phyloP scores from a whole-genome alignment of 2,329 filamentous ascomycete species.

The Plectosphaerella cucumerina region DNA sequence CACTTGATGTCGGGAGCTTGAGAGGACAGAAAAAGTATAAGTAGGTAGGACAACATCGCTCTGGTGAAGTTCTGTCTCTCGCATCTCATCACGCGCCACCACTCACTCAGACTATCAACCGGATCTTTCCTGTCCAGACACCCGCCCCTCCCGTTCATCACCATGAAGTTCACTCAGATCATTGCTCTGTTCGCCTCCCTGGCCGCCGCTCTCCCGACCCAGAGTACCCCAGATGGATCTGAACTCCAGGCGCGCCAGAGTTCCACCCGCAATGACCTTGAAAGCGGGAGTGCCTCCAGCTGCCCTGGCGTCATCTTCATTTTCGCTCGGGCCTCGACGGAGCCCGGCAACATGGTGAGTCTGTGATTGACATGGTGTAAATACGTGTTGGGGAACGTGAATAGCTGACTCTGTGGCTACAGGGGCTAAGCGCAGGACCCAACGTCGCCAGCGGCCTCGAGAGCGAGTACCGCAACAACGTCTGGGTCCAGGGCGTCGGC shows the following conservation, averaged over 20 bases:
- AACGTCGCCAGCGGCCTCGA: constrained; percentile 22
- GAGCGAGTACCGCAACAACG: constrained; percentile 16
- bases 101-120: not conserved
- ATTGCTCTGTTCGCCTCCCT: not conserved
- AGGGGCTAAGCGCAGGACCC: constrained; percentile 24
- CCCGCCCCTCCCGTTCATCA: not conserved
- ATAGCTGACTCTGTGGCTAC: not conserved
- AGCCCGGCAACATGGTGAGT: constrained; percentile 32
- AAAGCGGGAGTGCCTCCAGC: constrained; percentile 18
- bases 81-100: not conserved
- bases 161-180: not conserved
- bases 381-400: not conserved
- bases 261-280: constrained; percentile 21
- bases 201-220: not conserved
- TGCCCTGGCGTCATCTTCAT: constrained; percentile 34
- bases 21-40: not conserved
- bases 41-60: not conserved
- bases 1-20: no score
- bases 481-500: constrained; percentile 41
- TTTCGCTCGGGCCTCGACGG: constrained; percentile 33
- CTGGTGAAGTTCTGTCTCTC: no score
- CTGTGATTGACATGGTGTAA: no score
- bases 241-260: constrained; percentile 13
- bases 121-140: not conserved
- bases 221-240: not conserved